These are phyloP conservation scores for Candida anglica DNA, from an alignment of 805 yeast species.

Conservation along the genomic window DNA sequence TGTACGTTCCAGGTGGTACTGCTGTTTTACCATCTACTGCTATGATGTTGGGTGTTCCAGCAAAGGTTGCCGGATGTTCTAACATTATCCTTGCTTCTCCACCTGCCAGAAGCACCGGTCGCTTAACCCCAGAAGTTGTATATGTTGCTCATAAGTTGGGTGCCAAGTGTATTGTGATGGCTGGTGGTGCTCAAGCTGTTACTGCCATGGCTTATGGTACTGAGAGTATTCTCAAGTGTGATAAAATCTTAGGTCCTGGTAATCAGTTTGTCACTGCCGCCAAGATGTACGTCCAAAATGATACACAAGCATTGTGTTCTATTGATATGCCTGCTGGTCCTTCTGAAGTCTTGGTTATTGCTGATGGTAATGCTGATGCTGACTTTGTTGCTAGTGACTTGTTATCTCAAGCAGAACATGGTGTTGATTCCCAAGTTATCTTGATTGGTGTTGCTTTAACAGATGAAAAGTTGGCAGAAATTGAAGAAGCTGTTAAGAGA, in stretches of 20 bases:
- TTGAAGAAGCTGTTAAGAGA: conserved; percentile 77
- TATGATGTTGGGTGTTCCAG: conserved; percentile 97
- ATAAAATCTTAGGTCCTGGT: conserved; percentile 97
- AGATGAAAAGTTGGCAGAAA: conserved; percentile 52
- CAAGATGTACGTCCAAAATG: conserved; percentile 95
- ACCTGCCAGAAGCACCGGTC: conserved; percentile 84
- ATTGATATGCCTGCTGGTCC: conserved; percentile 99
- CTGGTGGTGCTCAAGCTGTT: conserved; percentile 99
- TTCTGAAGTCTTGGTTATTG: conserved; percentile 93
- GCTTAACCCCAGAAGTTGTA: conserved; percentile 92
- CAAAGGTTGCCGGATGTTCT: conserved; percentile 94
- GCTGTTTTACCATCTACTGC: conserved; percentile 98
- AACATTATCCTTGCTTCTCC: conserved; percentile 94
- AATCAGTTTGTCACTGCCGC: conserved; percentile 99
- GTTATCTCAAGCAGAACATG: conserved; percentile 98
- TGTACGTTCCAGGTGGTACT: conserved; percentile 98
- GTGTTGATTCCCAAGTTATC: conserved; percentile 95
- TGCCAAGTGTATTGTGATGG: conserved; percentile 83
- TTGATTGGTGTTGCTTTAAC: conserved; percentile 76
- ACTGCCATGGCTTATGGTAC: conserved; percentile 99
- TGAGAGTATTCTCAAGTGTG: conserved; percentile 85
- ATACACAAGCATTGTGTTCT: conserved; percentile 89
- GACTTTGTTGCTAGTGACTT: conserved; percentile 97
- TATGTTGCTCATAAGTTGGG: conserved; percentile 96
- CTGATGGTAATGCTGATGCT: conserved; percentile 83